Conservation (phyloP, 257 asterid species). For the Plantago ovata region DNA sequence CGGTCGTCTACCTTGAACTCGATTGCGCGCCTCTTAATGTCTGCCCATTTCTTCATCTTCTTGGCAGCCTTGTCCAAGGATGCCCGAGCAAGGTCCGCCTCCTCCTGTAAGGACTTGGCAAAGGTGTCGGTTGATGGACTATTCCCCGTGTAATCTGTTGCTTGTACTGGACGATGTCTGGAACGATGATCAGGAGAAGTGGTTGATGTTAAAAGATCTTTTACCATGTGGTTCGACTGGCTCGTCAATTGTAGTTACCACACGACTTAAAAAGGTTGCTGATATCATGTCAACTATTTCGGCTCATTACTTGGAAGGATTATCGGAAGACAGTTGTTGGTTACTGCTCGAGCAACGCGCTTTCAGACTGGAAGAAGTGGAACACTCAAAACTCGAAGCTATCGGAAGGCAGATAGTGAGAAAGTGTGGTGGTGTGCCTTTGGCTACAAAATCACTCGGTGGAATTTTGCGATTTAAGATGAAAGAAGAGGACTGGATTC, state of each 20-base stretch:
- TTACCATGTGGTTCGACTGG: conserved; percentile 25
- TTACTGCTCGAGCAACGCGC: conserved; percentile 19
- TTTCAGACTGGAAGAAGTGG: too few relatives aligned
- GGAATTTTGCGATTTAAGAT: conserved; percentile 23
- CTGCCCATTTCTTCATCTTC: too few relatives aligned
- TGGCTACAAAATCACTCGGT: conserved; percentile 27
- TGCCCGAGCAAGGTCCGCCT: too few relatives aligned
- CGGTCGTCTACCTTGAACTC: too few relatives aligned
- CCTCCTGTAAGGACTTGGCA: too few relatives aligned
- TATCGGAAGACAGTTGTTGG: conserved; percentile 26
- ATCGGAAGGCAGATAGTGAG: conserved; percentile 26
- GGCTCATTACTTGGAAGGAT: neutral
- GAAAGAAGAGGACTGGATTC: conserved; percentile 22
- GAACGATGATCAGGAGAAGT: conserved; percentile 29
- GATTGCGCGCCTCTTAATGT: too few relatives aligned
- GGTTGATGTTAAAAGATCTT: conserved; percentile 19
- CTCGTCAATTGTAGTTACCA: conserved; percentile 23
- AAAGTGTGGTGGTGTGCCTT: too few relatives aligned
- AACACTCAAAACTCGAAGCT: conserved; percentile 1
- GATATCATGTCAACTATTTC: conserved; percentile 24
- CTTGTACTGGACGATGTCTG: conserved; percentile 37
- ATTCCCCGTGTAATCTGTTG: too few relatives aligned
- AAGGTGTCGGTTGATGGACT: too few relatives aligned
- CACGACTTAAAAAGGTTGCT: conserved; percentile 21
- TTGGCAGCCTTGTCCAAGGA: too few relatives aligned